These are phyloP conservation scores for Physocladia obscura DNA, from an alignment of 192 early-diverging fungal species.

Conservation along the genomic window DNA sequence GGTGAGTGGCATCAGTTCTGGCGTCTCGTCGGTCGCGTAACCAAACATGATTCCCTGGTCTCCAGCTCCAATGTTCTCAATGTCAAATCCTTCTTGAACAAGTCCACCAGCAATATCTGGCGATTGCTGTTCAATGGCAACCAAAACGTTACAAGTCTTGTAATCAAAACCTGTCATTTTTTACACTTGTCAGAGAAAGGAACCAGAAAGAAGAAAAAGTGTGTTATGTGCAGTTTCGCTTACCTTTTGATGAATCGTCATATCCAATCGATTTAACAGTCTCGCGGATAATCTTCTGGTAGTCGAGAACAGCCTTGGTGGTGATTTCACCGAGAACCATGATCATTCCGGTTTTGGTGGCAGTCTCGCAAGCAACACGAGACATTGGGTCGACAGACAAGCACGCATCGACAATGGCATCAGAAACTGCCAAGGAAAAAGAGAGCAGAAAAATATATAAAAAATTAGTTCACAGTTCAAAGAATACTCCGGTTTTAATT, in stretches of 20 bases:
- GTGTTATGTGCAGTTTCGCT: background rate
- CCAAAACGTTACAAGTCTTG: conserved; percentile 99
- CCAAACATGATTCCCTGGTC: conserved; percentile 88
- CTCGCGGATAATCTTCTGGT: conserved; percentile 99
- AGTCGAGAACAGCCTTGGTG: conserved; percentile 96
- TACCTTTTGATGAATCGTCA: conserved; percentile 93
- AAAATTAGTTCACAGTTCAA: background rate
- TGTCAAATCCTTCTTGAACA: conserved; percentile 83
- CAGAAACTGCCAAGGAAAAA: conserved; percentile 71
- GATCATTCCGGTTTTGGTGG: conserved; percentile 99
- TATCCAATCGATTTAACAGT: conserved; percentile 99
- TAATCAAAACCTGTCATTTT: conserved; percentile 96
- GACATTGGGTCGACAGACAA: conserved; percentile 91
- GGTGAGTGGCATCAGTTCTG: conserved; percentile 98
- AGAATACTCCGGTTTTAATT: background rate
- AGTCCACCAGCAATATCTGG: conserved; percentile 98
- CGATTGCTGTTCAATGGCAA: conserved; percentile 99
- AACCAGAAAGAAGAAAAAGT: background rate
- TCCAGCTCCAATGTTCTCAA: conserved; percentile 98
- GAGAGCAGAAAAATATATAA: background rate
- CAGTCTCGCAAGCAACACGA: conserved; percentile 99
- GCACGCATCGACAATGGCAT: conserved; percentile 96
- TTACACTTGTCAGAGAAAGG: background rate
- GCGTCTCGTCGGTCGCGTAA: conserved; percentile 98
- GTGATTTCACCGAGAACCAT: conserved; percentile 99